Base-by-base conservation (phyloP, 352 stramenopile genomes). In the Pythium aristosporum region DNA sequence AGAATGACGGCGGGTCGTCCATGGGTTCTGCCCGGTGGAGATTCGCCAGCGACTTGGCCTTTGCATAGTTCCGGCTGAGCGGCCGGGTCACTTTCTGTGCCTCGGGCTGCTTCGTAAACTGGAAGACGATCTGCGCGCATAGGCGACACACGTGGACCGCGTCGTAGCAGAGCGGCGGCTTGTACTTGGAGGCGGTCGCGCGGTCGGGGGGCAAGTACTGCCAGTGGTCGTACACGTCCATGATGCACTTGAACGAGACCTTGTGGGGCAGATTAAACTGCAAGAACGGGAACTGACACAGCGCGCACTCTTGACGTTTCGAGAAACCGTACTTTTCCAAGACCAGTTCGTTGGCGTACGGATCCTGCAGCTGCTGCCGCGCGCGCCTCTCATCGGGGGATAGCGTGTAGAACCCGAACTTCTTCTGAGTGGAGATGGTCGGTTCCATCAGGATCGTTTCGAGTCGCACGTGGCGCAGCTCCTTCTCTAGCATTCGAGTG, bases 191-290 rank as follows among this genome's bases (percentile, higher is more conserved):
- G 10, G 71, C 69, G 10, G 71, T 52, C 21, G 72, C 68, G 2
- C 69, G 66, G 54, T 90, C 77, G 16, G 74, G 77, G 11, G 83
- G 74, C 3, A 66, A 61, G 61, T 85, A 90, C 8, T 69, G 48
- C 83, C 83, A 92, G 51, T 73, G 57, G 7, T 74, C 69, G 42
- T 92, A 78, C 30, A 92, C 72, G 49, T 90, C 83, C 77, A 92
- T 84, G 69, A 92, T 77, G 64, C 83, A 88, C 57, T 85, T 82
- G 68, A 90, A 92, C 43, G 79, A 88, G 59, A 92, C 81, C n/a
- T 74, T 73, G 44, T 87, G 73, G 39, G 83, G 80, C 54, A 92
- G 58, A 36, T 90, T 92, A 44, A 77, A 69, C 41, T 68, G 66
- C 18, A 90, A 51, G 59, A 82, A 88, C 11, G 72, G 39, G 41